Percentiles rank a stretch among this genome's conserved stretches.
phyloP scores from a whole-genome alignment of 2,329 filamentous ascomycete species.

The Volutella citrinella region DNA sequence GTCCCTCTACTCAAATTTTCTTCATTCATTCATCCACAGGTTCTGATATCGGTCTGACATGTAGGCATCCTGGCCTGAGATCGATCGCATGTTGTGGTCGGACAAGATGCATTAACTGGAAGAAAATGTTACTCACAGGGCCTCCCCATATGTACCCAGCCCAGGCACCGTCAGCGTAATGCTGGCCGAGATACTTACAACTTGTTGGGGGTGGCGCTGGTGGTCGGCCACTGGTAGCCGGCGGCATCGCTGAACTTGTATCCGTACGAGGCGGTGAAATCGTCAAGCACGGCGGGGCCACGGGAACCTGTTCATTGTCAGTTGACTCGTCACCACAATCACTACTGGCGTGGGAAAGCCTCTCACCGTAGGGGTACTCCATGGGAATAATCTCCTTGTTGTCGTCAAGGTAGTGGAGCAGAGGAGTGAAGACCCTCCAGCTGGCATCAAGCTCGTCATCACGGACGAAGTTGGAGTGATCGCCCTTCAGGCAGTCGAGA shows the following conservation, averaged over 20 bases:
- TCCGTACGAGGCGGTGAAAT: conserved; percentile 96
- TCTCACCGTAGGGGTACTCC: conserved; percentile 97
- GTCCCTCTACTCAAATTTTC: conserved; percentile 15
- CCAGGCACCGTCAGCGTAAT: conserved; percentile 10
- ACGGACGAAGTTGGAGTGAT: conserved; percentile 98
- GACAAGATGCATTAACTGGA: conserved; percentile 25
- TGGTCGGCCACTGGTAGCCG: conserved; percentile 92
- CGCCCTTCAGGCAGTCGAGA: conserved; percentile 94
- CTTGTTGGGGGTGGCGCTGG: conserved; percentile 70
- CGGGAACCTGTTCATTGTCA: conserved; percentile 83
- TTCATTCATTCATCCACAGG: conserved; percentile 18
- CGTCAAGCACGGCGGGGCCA: conserved; percentile 91
- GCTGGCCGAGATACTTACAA: conserved; percentile 57
- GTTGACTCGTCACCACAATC: too few relatives aligned
- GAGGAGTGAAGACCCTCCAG: conserved; percentile 97
- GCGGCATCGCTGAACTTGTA: conserved; percentile 98
- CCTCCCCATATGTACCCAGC: conserved; percentile 4
- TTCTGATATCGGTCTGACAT: conserved; percentile 10
- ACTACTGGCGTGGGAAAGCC: too few relatives aligned
- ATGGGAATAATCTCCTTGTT: conserved; percentile 99
- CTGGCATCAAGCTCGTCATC: conserved; percentile 95
- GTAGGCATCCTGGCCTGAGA: conserved; percentile 19
- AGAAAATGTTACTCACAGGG: conserved; percentile 15
- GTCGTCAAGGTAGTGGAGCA: conserved; percentile 96
- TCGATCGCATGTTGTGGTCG: conserved; percentile 17